Evolutionary conservation across 1,284 basidiomycete genomes (phyloP).

Genomic region (Pyrrhoderma lamaoense): DNA sequence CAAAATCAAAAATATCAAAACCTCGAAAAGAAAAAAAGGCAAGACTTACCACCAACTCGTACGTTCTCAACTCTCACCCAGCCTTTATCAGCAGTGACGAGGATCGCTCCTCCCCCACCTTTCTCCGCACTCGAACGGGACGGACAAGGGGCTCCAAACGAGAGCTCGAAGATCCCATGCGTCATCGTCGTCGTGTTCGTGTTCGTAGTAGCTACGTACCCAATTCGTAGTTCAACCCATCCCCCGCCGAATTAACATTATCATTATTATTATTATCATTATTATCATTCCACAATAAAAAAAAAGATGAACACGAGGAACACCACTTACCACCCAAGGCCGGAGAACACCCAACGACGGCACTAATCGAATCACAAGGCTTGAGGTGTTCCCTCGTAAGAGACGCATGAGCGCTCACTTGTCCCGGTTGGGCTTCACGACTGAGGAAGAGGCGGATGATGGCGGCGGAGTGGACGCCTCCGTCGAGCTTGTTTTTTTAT

Average conservation of each 20-base stretch:
- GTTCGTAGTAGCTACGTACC: constrained; percentile 26
- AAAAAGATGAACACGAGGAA: no score
- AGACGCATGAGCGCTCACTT: constrained; percentile 57
- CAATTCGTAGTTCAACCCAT: no score
- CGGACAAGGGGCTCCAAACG: constrained; percentile 47
- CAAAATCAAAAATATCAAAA: no score
- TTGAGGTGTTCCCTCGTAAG: constrained; percentile 62
- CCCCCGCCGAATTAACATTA: no score
- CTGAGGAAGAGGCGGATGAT: constrained; percentile 56
- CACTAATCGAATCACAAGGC: constrained; percentile 70
- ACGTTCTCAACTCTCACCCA: constrained; percentile 42
- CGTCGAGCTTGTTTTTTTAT: constrained; percentile 65
- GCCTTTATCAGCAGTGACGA: constrained; percentile 55
- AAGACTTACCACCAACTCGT: constrained; percentile 23
- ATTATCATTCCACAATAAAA: no score
- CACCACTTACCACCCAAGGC: neutral
- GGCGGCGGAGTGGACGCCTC: constrained; percentile 63
- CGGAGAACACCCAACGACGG: constrained; percentile 22
- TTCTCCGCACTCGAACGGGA: constrained; percentile 26
- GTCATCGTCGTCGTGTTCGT: constrained; percentile 40
- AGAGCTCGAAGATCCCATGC: constrained; percentile 53
- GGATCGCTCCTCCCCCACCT: constrained; percentile 32
- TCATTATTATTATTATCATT: no score
- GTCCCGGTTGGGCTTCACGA: constrained; percentile 32
- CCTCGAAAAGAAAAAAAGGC: no score